A percentile compares a stretch with the other conserved stretches of the same genome.
Conservation (phyloP, 306 rosid genomes). For the Hylodesmum podocarpum region DNA sequence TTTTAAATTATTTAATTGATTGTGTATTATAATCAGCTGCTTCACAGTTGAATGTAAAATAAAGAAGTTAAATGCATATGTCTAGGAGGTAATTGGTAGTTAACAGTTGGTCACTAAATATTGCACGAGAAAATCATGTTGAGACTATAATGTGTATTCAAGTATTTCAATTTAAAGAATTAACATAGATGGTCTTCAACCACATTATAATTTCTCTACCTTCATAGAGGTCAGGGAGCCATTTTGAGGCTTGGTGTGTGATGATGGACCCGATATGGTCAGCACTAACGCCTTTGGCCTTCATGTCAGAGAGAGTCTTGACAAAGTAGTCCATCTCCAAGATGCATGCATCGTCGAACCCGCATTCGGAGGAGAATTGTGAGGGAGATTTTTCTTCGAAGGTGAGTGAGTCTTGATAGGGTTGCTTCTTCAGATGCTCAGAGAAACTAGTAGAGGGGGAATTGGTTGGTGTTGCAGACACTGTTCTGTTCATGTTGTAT, state of each 20-base stretch:
- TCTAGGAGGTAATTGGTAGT: too few species aligned
- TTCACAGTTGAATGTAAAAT: too few species aligned
- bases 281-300: slow-evolving; percentile 75
- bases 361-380: slow-evolving; percentile 59
- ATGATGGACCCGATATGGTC: slow-evolving; percentile 83
- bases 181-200: not conserved
- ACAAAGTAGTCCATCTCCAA: slow-evolving; percentile 96
- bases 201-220: not conserved
- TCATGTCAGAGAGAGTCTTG: slow-evolving; percentile 77
- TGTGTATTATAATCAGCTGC: too few species aligned
- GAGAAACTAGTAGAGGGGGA: slow-evolving; percentile 2
- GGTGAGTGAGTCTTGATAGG: slow-evolving; percentile 31
- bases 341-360: slow-evolving; percentile 87
- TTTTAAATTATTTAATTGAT: too few species aligned
- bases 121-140: too few species aligned
- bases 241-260: slow-evolving; percentile 86
- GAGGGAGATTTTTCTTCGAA: slow-evolving; percentile 52
- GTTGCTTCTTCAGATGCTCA: slow-evolving; percentile 37
- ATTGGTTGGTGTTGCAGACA: not conserved
- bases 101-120: too few species aligned
- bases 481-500: slow-evolving; percentile 22
- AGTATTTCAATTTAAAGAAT: too few species aligned
- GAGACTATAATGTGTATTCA: too few species aligned
- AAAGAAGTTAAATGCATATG: too few species aligned
- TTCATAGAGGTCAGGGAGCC: slow-evolving; percentile 85